Conservation (phyloP, 805 yeast genomes). For the Saturnispora hagleri region DNA sequence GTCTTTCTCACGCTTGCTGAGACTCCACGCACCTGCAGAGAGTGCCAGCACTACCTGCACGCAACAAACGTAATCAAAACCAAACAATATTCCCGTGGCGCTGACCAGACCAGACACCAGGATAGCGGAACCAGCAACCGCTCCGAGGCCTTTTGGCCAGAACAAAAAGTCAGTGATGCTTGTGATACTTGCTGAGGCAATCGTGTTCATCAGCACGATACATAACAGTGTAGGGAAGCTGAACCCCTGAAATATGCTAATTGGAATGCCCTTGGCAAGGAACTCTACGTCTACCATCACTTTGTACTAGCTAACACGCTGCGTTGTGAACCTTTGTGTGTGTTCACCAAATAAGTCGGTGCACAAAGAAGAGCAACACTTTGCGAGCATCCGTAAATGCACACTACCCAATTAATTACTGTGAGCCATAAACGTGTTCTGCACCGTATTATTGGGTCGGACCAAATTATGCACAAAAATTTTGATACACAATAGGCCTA, state of each 20-base stretch:
- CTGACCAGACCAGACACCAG: background rate
- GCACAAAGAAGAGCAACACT: too few species aligned
- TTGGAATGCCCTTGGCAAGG: background rate
- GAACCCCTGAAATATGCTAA: background rate
- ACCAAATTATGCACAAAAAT: background rate
- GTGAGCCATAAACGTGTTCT: background rate
- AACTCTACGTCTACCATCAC: background rate
- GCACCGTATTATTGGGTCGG: background rate
- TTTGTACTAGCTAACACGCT: too few species aligned
- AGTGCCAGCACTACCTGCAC: background rate
- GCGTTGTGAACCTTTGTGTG: too few species aligned
- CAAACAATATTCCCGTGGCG: background rate
- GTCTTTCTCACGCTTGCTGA: background rate
- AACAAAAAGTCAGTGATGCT: background rate
- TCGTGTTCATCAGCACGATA: background rate
- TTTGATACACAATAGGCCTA: background rate
- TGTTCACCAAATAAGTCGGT: too few species aligned
- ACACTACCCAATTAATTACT: background rate
- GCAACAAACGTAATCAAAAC: background rate
- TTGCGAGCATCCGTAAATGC: background rate
- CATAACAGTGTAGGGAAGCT: background rate
- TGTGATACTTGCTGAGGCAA: background rate
- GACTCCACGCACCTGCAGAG: background rate
- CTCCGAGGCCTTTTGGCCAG: background rate
- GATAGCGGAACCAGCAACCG: background rate